Percentiles rank a stretch among this genome's conserved stretches.
These are phyloP conservation scores for Globisporangium cystogenes DNA, from an alignment of 352 stramenopile species.

Conservation along the genomic window DNA sequence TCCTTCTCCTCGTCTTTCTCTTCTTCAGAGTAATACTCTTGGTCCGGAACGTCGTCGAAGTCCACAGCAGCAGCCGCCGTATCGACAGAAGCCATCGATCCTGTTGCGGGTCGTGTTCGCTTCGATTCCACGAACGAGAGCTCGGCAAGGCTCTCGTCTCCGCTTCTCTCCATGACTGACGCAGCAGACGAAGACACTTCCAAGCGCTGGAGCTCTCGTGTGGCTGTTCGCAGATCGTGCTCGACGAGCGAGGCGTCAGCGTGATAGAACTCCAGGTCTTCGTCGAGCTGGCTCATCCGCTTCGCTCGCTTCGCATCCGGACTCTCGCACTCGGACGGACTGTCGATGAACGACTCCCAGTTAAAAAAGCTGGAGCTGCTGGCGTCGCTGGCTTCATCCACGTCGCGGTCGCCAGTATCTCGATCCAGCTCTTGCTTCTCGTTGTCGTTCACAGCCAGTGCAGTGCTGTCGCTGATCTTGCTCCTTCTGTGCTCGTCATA, in stretches of 20 bases:
- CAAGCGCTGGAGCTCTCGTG: constrained; percentile 1
- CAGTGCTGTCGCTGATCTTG: neutral
- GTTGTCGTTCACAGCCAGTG: neutral
- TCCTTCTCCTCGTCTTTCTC: constrained; percentile 31
- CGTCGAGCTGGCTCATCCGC: constrained; percentile 6
- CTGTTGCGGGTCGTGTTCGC: neutral
- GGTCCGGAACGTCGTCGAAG: constrained; percentile 3
- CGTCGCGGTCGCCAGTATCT: constrained; percentile 1
- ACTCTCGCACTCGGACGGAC: constrained; percentile 28
- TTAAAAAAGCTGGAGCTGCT: constrained; percentile 29
- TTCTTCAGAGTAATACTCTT: constrained; percentile 11
- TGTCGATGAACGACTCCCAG: constrained; percentile 67
- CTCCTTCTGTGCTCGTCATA: neutral
- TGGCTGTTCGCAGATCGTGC: constrained; percentile 2
- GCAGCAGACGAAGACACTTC: neutral
- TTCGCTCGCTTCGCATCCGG: constrained; percentile 17
- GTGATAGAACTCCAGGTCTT: neutral
- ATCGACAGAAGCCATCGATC: neutral
- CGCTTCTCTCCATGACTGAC: neutral
- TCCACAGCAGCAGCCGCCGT: neutral
- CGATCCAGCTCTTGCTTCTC: neutral
- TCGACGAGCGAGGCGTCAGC: neutral
- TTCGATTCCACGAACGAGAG: constrained; percentile 1
- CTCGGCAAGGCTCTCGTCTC: constrained; percentile 9
- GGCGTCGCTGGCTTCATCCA: constrained; percentile 9